These are phyloP conservation scores for Hymenoscyphus repandus DNA, from an alignment of 2,329 filamentous ascomycete genomes.

Conservation along the genomic window DNA sequence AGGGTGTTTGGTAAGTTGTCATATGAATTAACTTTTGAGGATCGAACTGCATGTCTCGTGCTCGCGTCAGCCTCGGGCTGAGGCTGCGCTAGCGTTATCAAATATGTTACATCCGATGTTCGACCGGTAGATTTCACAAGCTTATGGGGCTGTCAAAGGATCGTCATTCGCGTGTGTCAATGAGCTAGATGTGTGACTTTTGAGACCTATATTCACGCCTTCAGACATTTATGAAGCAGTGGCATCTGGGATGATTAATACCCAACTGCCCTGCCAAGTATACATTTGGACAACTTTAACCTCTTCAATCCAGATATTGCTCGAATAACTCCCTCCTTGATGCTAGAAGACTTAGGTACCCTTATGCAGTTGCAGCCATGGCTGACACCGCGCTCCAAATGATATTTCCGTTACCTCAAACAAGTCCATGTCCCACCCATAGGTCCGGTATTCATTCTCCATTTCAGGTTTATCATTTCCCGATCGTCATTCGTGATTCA, in stretches of 20 bases:
- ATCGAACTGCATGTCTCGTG: not conserved
- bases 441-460: not conserved
- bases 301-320: slow-evolving; percentile 6
- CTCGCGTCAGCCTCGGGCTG: slow-evolving; percentile 2
- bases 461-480: not conserved
- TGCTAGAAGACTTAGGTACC: slow-evolving; percentile 10
- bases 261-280: not conserved
- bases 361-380: slow-evolving; percentile 1
- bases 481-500: slow-evolving; percentile 43
- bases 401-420: not conserved
- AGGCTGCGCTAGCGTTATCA: not conserved
- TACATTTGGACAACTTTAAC: not conserved
- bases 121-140: not conserved
- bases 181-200: too few relatives aligned
- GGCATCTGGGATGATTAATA: not conserved
- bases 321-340: slow-evolving; percentile 9
- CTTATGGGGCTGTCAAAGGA: not conserved
- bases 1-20: not conserved
- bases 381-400: not conserved
- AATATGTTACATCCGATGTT: not conserved
- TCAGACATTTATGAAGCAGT: not conserved
- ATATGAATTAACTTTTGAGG: not conserved
- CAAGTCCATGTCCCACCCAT: not conserved
- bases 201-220: not conserved
- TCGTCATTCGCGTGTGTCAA: too few relatives aligned